These are phyloP conservation scores for Diaporthe sp. DNA, from an alignment of 2,329 filamentous ascomycete species.

Conservation along the genomic window DNA sequence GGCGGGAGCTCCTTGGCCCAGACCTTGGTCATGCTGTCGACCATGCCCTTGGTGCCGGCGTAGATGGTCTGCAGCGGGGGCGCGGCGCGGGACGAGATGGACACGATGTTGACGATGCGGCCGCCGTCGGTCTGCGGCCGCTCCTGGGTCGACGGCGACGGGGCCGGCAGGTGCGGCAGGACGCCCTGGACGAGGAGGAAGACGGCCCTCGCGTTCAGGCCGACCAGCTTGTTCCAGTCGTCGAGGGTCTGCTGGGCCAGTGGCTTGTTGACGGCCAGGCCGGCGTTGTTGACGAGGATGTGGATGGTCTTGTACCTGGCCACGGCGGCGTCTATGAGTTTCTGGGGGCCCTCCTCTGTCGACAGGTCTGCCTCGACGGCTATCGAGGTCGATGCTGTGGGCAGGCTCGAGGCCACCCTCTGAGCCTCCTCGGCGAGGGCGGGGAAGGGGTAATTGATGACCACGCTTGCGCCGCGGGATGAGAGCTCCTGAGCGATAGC, in stretches of 20 bases:
- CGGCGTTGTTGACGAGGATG: slow-evolving; percentile 54
- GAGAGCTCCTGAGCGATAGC: slow-evolving; percentile 59
- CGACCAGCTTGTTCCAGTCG: slow-evolving; percentile 55
- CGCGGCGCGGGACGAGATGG: slow-evolving; percentile 50
- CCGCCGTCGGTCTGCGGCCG: slow-evolving; percentile 41
- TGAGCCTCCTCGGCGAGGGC: slow-evolving; percentile 47
- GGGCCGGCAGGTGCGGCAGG: slow-evolving; percentile 52
- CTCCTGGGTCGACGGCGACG: slow-evolving; percentile 25
- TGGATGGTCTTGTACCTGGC: slow-evolving; percentile 52
- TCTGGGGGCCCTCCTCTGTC: slow-evolving; percentile 50
- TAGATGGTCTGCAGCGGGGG: slow-evolving; percentile 59
- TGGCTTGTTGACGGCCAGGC: slow-evolving; percentile 52
- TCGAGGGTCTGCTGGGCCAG: slow-evolving; percentile 53
- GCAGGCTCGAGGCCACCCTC: slow-evolving; percentile 45
- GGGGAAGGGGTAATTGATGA: slow-evolving; percentile 61
- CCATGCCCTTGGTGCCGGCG: slow-evolving; percentile 62
- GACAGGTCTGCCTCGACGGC: slow-evolving; percentile 58
- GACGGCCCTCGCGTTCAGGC: slow-evolving; percentile 55
- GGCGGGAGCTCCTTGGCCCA: slow-evolving; percentile 59
- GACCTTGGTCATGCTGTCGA: slow-evolving; percentile 58
- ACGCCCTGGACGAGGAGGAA: slow-evolving; percentile 56
- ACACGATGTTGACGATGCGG: slow-evolving; percentile 59
- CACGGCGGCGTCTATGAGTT: slow-evolving; percentile 52
- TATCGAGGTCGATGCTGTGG: slow-evolving; percentile 45
- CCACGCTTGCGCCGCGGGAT: slow-evolving; percentile 58